Evolutionary conservation across 306 rosid genomes (phyloP), one percentile per base, ranked within the genome.

Genomic region (Cucurbita moschata): DNA sequence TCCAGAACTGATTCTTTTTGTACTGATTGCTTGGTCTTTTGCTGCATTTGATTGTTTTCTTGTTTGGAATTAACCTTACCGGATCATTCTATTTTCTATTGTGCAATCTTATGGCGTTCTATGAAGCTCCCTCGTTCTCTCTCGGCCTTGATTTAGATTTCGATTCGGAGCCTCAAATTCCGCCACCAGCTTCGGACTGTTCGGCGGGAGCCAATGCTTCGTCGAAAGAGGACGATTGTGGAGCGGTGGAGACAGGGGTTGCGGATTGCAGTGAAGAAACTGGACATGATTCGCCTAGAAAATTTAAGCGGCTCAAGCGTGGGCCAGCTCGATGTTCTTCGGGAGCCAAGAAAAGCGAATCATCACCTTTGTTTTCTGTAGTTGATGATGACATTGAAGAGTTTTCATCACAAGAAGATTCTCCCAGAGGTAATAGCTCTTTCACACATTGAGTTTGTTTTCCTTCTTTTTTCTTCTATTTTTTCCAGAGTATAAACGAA

Each of bases 311-410:
- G 71, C 88, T 92, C 79, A 85, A 87, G 76, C 88, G 96, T 7
- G 94, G 96, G 4, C 79, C 55, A 5, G 44, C 23, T 26, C 21
- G 23, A 6, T 62, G 73, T 55, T 68, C 71, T 61, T 75, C 77
- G 37, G 3, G 49, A 23, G 46, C 81, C 16, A 68, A 51, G 77
- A 18, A 56, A 58, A 69, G 47, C 10, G 75, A 76, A 63, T 44
- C 50, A 7, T 76, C 67, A 15, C 56, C 58, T 57, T 50, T 73
- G 44, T 63, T 21, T 43, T 42, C 72, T 23, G 72, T 74, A 5
- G 79, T 15, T 15, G 94, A 89, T 12, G 97, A 88, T 7, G 96
- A 91, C 30, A 92, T 92, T 44, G 94, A 89, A 72, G 92, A 89
- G 16, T 89, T 92, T 84, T 89, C 96, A n/a, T 84, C 90, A 0